Evolutionary conservation across 768 basidiomycete genomes (phyloP).

Genomic region (Panellus pusillus): DNA sequence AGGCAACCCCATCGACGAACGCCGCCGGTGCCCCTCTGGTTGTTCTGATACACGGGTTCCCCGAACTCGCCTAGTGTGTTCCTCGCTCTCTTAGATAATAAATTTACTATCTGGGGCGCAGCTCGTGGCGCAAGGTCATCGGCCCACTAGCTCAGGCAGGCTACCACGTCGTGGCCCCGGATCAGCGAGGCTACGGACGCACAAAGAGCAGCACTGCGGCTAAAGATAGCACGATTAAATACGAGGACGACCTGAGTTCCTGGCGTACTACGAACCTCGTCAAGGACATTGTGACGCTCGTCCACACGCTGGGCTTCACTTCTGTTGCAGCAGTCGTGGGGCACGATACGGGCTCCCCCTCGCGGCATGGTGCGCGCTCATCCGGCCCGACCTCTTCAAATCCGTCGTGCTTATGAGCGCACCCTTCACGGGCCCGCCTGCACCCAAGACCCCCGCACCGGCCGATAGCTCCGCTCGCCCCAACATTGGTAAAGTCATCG

Average conservation of each 20-base stretch:
- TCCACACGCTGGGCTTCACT: slow-evolving; percentile 49
- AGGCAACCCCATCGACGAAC: slow-evolving; percentile 32
- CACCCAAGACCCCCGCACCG: slow-evolving; percentile 6
- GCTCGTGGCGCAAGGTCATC: slow-evolving; percentile 62
- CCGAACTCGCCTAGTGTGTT: slow-evolving; percentile 53
- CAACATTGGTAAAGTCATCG: slow-evolving; percentile 18
- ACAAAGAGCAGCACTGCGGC: slow-evolving; percentile 25
- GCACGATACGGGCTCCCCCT: slow-evolving; percentile 61
- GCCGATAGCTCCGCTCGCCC: slow-evolving; percentile 12
- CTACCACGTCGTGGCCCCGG: slow-evolving; percentile 64
- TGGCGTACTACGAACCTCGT: slow-evolving; percentile 53
- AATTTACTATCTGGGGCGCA: background rate
- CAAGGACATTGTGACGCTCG: slow-evolving; percentile 52
- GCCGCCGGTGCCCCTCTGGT: slow-evolving; percentile 41
- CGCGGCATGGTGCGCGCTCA: slow-evolving; percentile 53
- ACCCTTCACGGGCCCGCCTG: slow-evolving; percentile 50
- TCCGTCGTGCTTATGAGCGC: slow-evolving; percentile 61
- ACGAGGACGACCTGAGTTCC: slow-evolving; percentile 49
- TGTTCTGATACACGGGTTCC: slow-evolving; percentile 65
- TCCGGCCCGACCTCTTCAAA: slow-evolving; percentile 55
- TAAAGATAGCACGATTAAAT: slow-evolving; percentile 26
- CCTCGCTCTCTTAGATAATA: background rate
- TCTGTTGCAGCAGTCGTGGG: slow-evolving; percentile 53
- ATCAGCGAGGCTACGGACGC: slow-evolving; percentile 57
- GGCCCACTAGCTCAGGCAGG: slow-evolving; percentile 49